These are phyloP conservation scores for Porphyrellus cyaneotinctus DNA, from an alignment of 768 basidiomycete genomes.

Conservation along the genomic window DNA sequence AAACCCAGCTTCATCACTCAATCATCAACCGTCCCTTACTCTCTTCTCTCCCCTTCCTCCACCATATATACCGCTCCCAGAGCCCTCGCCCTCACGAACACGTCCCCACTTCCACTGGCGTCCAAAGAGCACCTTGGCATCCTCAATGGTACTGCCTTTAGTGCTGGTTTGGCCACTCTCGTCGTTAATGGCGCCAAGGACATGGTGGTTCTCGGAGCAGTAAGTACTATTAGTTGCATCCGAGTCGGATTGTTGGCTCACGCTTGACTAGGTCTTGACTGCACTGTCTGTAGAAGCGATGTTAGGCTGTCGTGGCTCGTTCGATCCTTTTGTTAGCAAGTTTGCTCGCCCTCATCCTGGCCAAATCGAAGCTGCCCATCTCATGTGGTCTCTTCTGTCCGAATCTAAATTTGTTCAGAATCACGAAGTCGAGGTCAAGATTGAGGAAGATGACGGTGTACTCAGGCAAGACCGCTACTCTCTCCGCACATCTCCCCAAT, in stretches of 20 bases:
- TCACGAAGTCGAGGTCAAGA: constrained; percentile 69
- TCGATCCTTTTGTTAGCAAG: constrained; percentile 68
- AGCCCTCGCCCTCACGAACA: constrained; percentile 56
- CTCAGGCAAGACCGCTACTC: constrained; percentile 73
- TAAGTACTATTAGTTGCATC: constrained; percentile 4
- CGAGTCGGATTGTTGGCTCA: neutral
- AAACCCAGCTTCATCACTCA: neutral
- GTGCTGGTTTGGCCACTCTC: constrained; percentile 71
- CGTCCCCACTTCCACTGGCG: constrained; percentile 61
- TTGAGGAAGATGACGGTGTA: constrained; percentile 66
- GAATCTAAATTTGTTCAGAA: constrained; percentile 64
- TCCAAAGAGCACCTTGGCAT: constrained; percentile 81
- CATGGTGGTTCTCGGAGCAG: constrained; percentile 51
- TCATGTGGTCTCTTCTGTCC: constrained; percentile 63
- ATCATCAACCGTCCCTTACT: constrained; percentile 1
- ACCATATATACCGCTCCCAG: constrained; percentile 29
- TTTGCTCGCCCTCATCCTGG: constrained; percentile 79
- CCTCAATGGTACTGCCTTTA: constrained; percentile 84
- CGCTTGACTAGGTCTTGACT: constrained; percentile 55
- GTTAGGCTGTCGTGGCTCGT: constrained; percentile 65
- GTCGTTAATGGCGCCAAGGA: constrained; percentile 71
- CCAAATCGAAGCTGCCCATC: constrained; percentile 72
- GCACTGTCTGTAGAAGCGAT: constrained; percentile 85
- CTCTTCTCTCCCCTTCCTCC: neutral
- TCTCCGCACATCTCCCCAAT: constrained; percentile 75